These are phyloP conservation scores for Eucalyptus regnans DNA, from an alignment of 345 rosid genomes.

Conservation along the genomic window DNA sequence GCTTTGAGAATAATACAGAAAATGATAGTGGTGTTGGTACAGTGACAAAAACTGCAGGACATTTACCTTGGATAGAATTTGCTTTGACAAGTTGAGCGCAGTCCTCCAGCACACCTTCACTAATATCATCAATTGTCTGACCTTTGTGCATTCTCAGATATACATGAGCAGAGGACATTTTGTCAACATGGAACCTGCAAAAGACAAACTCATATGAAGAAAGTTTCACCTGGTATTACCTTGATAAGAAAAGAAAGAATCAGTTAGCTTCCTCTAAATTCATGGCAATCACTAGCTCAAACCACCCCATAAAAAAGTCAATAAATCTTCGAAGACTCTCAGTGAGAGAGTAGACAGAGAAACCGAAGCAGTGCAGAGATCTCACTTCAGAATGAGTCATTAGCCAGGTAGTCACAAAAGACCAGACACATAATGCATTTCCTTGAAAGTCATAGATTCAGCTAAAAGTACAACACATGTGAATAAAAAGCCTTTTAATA, in stretches of 20 bases:
- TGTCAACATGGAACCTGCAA: conserved; percentile 95
- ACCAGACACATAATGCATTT: not conserved
- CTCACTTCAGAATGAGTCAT: not conserved
- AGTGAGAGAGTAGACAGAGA: not conserved
- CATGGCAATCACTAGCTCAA: not conserved
- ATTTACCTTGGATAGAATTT: conserved; percentile 88
- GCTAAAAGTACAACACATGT: not conserved
- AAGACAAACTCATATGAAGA: not conserved
- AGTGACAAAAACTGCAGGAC: not conserved
- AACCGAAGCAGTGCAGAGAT: not conserved
- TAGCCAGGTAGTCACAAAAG: not conserved
- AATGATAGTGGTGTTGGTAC: not conserved
- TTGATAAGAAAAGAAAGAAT: not conserved
- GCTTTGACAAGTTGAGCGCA: conserved; percentile 99
- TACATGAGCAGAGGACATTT: conserved; percentile 99
- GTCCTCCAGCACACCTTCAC: conserved; percentile 83
- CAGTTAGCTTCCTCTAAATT: not conserved
- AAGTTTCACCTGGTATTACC: not conserved
- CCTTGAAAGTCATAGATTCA: not conserved
- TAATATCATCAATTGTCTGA: conserved; percentile 76
- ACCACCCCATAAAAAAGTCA: not conserved
- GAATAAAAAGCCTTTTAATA: not conserved
- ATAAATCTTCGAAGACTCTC: not conserved
- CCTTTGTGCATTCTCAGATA: conserved; percentile 83
- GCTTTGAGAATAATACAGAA: not conserved